These are phyloP conservation scores for Quercus ilex DNA, from an alignment of 306 rosid genomes.

Conservation along the genomic window DNA sequence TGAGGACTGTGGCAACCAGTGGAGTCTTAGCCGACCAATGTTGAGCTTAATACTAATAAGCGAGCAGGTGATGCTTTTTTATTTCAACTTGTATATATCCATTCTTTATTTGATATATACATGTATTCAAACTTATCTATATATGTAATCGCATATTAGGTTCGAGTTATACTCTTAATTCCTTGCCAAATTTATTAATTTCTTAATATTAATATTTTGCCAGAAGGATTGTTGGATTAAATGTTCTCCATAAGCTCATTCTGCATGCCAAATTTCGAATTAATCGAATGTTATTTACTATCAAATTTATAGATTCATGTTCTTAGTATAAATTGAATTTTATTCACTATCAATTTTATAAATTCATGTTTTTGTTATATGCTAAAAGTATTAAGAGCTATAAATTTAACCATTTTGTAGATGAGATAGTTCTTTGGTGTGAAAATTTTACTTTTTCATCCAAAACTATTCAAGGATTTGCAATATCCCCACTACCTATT, in stretches of 20 bases:
- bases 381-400: background rate
- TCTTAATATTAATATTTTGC: background rate
- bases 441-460: background rate
- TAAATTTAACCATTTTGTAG: background rate
- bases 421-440: background rate
- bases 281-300: background rate
- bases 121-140: background rate
- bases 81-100: background rate
- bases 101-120: background rate
- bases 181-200: background rate
- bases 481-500: too few relatives aligned
- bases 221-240: background rate
- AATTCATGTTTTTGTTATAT: background rate
- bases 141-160: background rate
- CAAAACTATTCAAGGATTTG: background rate
- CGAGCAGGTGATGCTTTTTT: constrained; percentile 41
- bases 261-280: background rate
- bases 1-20: constrained; percentile 62
- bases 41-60: constrained; percentile 57
- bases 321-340: background rate
- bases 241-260: background rate
- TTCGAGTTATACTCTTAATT: background rate
- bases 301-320: background rate
- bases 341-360: background rate
- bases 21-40: constrained; percentile 70